Conservation (phyloP, 169 alveolate genomes). For the Sarcocystis neurona region DNA sequence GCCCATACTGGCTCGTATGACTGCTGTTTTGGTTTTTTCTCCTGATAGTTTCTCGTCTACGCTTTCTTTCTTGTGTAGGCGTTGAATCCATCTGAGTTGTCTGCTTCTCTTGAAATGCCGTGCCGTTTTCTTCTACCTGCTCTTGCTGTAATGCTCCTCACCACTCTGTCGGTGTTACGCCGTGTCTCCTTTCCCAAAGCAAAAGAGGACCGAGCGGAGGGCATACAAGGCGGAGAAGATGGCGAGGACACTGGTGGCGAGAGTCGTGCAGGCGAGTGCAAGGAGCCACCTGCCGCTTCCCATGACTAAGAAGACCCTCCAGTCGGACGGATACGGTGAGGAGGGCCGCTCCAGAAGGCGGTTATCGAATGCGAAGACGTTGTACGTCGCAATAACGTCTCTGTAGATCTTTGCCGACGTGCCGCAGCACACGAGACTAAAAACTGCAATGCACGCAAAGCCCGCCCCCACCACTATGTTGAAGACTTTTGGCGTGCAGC, state of each 20-base stretch:
- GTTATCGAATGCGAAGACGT: too few relatives aligned
- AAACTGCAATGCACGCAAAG: constrained; percentile 9
- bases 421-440: not conserved
- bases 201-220: constrained; percentile 34
- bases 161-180: too few relatives aligned
- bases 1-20: too few relatives aligned
- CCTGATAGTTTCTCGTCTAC: too few relatives aligned
- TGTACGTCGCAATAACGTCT: not conserved
- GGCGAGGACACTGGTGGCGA: not conserved
- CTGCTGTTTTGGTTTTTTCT: too few relatives aligned
- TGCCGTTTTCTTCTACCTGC: too few relatives aligned
- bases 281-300: constrained; percentile 39
- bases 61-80: too few relatives aligned
- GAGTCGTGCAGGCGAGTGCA: not conserved
- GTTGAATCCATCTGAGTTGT: too few relatives aligned
- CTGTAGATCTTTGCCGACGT: not conserved
- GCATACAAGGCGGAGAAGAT: constrained; percentile 27
- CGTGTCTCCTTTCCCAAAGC: constrained; percentile 54
- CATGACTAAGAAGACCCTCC: constrained; percentile 5
- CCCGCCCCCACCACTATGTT: constrained; percentile 15
- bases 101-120: too few relatives aligned
- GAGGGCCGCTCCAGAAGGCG: too few relatives aligned
- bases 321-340: not conserved
- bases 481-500: constrained; percentile 23
- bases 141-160: too few relatives aligned